Percentiles rank a stretch among this genome's conserved stretches.
These are phyloP conservation scores for Aspergillus bombycis DNA, from an alignment of 2,329 filamentous ascomycete genomes.

Conservation along the genomic window DNA sequence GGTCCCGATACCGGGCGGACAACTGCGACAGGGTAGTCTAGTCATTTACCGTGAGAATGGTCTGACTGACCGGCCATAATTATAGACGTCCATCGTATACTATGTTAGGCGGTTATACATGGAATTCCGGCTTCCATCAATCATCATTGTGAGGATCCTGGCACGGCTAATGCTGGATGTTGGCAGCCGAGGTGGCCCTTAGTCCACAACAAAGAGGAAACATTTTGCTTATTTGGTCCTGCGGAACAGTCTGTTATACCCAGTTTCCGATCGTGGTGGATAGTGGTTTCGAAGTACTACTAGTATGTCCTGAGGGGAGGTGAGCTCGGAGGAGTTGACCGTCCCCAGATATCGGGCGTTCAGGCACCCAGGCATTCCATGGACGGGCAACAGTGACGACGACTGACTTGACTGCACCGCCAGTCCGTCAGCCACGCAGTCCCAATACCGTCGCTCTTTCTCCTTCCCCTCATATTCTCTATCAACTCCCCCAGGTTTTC, in stretches of 20 bases:
- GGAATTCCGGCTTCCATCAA: background rate
- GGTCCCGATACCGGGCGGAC: constrained; percentile 24
- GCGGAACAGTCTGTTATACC: background rate
- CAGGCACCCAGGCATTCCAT: constrained; percentile 1
- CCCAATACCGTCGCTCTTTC: background rate
- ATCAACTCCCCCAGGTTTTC: background rate
- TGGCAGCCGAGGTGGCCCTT: background rate
- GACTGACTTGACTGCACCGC: background rate
- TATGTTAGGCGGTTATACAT: background rate
- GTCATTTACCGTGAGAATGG: background rate
- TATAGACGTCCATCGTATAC: background rate
- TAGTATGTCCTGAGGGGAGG: background rate
- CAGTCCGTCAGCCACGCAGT: constrained; percentile 1
- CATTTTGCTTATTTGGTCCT: background rate
- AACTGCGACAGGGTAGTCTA: constrained; percentile 7
- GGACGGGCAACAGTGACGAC: background rate
- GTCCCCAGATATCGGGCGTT: background rate
- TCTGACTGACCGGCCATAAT: background rate
- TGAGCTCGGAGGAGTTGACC: too few relatives aligned
- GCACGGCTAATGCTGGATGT: background rate
- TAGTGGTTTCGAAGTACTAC: background rate
- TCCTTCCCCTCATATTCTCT: constrained; percentile 10
- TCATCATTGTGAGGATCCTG: background rate
- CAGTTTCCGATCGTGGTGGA: background rate
- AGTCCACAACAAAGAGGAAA: background rate